Conservation (phyloP, 441 rosid genomes). For the Capsella rubella region DNA sequence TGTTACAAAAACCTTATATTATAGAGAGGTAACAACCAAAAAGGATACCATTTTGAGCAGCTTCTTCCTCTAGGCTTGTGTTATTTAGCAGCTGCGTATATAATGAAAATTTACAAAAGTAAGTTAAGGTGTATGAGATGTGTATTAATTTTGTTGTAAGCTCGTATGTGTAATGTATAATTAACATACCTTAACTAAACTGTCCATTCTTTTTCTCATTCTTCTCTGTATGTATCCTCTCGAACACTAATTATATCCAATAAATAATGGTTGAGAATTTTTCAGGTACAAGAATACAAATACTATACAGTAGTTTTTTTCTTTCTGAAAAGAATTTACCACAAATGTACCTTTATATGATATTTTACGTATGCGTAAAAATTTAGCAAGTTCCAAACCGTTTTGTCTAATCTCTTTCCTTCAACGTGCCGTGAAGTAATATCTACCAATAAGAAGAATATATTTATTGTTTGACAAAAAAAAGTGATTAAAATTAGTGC, state of each 20-base stretch:
- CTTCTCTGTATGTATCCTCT: slow-evolving; percentile 84
- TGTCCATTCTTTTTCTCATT: slow-evolving; percentile 75
- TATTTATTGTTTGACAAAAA: too few relatives aligned
- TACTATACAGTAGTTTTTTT: background rate
- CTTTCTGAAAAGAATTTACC: too few relatives aligned
- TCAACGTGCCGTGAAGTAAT: slow-evolving; percentile 65
- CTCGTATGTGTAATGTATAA: background rate
- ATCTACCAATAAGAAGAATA: slow-evolving; percentile 49
- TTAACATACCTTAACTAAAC: slow-evolving; percentile 72
- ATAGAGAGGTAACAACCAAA: background rate
- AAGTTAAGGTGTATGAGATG: slow-evolving; percentile 4
- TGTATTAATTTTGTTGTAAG: background rate
- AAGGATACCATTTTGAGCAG: slow-evolving; percentile 32
- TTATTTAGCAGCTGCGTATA: slow-evolving; percentile 62
- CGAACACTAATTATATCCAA: slow-evolving; percentile 59
- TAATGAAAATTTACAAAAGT: background rate
- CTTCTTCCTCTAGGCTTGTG: slow-evolving; percentile 50
- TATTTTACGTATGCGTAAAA: slow-evolving; percentile 78
- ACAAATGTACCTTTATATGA: slow-evolving; percentile 71
- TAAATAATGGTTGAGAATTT: background rate
- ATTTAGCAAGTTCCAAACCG: slow-evolving; percentile 78
- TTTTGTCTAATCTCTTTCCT: slow-evolving; percentile 76
- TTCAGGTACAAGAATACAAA: background rate
- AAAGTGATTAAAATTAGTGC: background rate
- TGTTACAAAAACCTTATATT: background rate